Conservation (phyloP, 805 yeast species). For the Tetrapisispora taiwanensis region DNA sequence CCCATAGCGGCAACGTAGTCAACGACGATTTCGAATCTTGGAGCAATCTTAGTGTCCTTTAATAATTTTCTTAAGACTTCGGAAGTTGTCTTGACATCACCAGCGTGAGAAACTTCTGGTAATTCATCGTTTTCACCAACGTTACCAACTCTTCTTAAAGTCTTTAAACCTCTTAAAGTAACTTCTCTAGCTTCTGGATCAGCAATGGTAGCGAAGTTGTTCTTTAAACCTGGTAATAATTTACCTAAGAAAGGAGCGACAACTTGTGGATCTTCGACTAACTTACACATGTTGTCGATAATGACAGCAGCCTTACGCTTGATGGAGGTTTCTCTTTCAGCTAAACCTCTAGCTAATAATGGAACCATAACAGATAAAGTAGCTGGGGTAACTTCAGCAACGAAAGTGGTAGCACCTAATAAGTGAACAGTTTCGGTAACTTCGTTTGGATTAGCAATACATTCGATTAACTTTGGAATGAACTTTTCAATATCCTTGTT, state of each 20-base stretch:
- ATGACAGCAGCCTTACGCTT: conserved; percentile 99
- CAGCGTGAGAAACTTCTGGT: conserved; percentile 98
- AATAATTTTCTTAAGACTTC: conserved; percentile 68
- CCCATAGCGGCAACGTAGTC: conserved; percentile 90
- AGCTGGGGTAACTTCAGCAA: conserved; percentile 98
- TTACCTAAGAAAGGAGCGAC: conserved; percentile 98
- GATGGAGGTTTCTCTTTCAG: conserved; percentile 98
- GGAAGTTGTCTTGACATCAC: conserved; percentile 85
- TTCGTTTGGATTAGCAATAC: conserved; percentile 93
- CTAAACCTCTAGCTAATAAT: conserved; percentile 96
- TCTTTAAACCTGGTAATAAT: conserved; percentile 91
- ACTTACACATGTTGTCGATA: conserved; percentile 99
- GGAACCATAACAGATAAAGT: conserved; percentile 99
- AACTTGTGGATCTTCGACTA: conserved; percentile 99
- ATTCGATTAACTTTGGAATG: conserved; percentile 93
- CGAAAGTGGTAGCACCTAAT: conserved; percentile 99
- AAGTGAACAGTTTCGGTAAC: conserved; percentile 98
- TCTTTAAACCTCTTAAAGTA: conserved; percentile 91
- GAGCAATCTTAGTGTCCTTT: conserved; percentile 54
- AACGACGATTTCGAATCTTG: conserved; percentile 70
- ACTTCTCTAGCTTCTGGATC: conserved; percentile 99
- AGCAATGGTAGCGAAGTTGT: conserved; percentile 92
- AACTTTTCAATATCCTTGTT: conserved; percentile 99
- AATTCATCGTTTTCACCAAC: conserved; percentile 79
- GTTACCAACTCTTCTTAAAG: conserved; percentile 98